A percentile compares a stretch with the other conserved stretches of the same genome.
These are phyloP conservation scores for Tulasnella calospora DNA, from an alignment of 768 basidiomycete genomes.

Conservation along the genomic window DNA sequence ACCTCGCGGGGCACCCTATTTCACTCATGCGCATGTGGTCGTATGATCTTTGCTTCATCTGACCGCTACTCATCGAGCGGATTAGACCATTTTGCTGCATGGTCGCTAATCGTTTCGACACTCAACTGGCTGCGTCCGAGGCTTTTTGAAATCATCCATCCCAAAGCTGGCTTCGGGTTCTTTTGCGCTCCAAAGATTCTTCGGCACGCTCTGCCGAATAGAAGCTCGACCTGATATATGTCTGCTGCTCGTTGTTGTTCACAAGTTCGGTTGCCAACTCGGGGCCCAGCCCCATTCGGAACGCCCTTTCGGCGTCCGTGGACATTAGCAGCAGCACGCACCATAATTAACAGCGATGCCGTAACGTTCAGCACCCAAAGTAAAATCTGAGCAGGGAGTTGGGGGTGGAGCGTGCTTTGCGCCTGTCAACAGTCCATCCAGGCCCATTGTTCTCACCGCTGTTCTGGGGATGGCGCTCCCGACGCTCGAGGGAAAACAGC, in stretches of 20 bases:
- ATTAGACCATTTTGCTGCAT: background rate
- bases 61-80: background rate
- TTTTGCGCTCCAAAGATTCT: background rate
- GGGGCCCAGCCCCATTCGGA: background rate
- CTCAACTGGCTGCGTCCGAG: background rate
- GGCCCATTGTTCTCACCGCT: background rate
- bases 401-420: background rate
- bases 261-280: background rate
- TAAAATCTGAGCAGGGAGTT: background rate
- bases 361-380: background rate
- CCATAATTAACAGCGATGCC: background rate
- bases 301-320: background rate
- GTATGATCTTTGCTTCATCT: background rate
- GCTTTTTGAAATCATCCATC: background rate
- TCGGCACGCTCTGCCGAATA: background rate
- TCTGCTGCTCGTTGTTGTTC: background rate
- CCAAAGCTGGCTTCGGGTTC: background rate
- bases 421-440: background rate
- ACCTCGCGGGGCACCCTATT: background rate
- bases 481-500: background rate
- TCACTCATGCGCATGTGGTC: background rate
- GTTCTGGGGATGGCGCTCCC: background rate
- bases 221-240: background rate
- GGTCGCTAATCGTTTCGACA: background rate
- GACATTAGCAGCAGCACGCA: background rate